phyloP scores from a whole-genome alignment of 805 yeast genomes.

The Nakazawaea molendinolei region DNA sequence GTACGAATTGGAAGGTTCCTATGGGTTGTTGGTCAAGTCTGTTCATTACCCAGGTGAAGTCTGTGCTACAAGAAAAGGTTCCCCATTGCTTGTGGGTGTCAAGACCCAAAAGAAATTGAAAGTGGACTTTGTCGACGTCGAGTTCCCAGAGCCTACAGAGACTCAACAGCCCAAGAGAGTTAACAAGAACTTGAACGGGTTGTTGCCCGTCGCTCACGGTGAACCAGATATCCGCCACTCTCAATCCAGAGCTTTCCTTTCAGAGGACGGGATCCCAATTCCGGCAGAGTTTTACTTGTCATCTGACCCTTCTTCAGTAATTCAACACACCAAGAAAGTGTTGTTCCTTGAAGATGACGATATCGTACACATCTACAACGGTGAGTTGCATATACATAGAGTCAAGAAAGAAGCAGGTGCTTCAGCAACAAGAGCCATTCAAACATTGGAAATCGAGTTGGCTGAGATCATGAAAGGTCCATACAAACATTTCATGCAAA shows the following conservation, averaged over 20 bases:
- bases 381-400: slow-evolving; percentile 97
- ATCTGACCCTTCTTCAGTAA: slow-evolving; percentile 94
- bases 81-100: slow-evolving; percentile 95
- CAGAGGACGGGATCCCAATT: slow-evolving; percentile 88
- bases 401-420: slow-evolving; percentile 83
- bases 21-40: slow-evolving; percentile 90
- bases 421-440: slow-evolving; percentile 92
- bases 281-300: slow-evolving; percentile 95
- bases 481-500: slow-evolving; percentile 95
- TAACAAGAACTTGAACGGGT: slow-evolving; percentile 19
- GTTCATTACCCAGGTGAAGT: slow-evolving; percentile 92
- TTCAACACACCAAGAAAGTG: slow-evolving; percentile 96
- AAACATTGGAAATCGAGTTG: slow-evolving; percentile 93
- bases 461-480: slow-evolving; percentile 98
- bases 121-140: slow-evolving; percentile 97
- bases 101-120: slow-evolving; percentile 92
- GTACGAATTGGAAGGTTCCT: slow-evolving; percentile 93
- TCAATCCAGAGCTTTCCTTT: slow-evolving; percentile 92
- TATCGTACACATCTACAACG: slow-evolving; percentile 96
- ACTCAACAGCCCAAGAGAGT: slow-evolving; percentile 21
- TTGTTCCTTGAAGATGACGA: slow-evolving; percentile 96
- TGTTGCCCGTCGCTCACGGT: slow-evolving; percentile 47
- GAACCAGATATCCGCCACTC: slow-evolving; percentile 64
- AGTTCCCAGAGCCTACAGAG: slow-evolving; percentile 69
- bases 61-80: slow-evolving; percentile 96